phyloP scores from a whole-genome alignment of 495 filamentous ascomycete species.

The Achaetomiella virescens region DNA sequence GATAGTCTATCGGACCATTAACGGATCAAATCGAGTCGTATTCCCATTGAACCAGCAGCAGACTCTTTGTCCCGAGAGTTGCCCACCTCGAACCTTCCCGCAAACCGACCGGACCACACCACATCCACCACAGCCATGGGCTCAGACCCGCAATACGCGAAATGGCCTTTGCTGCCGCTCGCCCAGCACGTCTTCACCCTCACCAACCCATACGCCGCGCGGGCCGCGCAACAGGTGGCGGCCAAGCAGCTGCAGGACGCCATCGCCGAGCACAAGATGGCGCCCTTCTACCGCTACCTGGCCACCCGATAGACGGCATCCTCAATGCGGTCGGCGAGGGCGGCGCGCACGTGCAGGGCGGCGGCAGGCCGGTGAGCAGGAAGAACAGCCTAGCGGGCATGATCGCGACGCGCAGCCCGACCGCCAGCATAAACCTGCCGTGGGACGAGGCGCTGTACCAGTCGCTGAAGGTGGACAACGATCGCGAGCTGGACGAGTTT shows the following conservation, averaged over 20 bases:
- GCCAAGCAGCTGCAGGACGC: slow-evolving; percentile 85
- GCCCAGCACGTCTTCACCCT: slow-evolving; percentile 96
- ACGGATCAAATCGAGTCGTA: background rate
- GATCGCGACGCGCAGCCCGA: slow-evolving; percentile 60
- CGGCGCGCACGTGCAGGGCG: slow-evolving; percentile 44
- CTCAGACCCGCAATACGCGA: slow-evolving; percentile 92
- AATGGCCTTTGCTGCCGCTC: slow-evolving; percentile 85
- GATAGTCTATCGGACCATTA: background rate
- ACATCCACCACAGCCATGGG: slow-evolving; percentile 56
- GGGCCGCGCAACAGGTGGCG: slow-evolving; percentile 60
- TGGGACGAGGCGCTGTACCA: slow-evolving; percentile 92
- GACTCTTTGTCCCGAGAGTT: background rate
- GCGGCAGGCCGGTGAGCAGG: slow-evolving; percentile 45
- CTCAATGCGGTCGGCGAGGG: slow-evolving; percentile 73
- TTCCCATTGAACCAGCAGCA: slow-evolving; percentile 1
- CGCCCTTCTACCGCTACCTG: slow-evolving; percentile 89
- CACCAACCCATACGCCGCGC: slow-evolving; percentile 75
- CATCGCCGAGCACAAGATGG: slow-evolving; percentile 91
- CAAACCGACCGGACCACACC: background rate
- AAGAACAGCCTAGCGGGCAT: slow-evolving; percentile 61
- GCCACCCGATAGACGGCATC: slow-evolving; percentile 92
- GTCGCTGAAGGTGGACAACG: slow-evolving; percentile 76
- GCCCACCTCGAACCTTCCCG: background rate
- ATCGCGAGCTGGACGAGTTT: slow-evolving; percentile 81
- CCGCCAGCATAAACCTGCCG: slow-evolving; percentile 59